Evolutionary conservation across 2,329 filamentous ascomycete species (phyloP).

Genomic region (Apiospora sp.): DNA sequence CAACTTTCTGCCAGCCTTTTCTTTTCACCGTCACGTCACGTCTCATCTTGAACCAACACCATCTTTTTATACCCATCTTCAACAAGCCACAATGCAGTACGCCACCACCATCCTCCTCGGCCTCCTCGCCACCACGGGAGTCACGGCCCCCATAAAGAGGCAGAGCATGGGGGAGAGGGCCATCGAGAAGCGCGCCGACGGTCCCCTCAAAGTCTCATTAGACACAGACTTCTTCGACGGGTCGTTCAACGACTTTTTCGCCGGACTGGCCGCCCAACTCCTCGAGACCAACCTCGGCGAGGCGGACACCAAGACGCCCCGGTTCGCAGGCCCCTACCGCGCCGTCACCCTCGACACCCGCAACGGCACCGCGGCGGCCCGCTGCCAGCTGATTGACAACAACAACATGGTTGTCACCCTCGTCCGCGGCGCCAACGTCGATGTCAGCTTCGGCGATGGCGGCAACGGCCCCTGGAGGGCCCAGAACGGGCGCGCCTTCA

Average conservation of each 20-base stretch:
- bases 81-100: constrained; percentile 15
- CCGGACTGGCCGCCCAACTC: neutral
- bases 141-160: neutral
- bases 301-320: neutral
- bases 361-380: neutral
- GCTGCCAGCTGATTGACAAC: constrained; percentile 16
- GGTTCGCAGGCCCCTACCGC: neutral
- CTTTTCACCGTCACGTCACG: neutral
- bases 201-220: neutral
- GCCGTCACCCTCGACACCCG: neutral
- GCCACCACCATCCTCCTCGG: neutral
- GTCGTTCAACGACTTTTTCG: neutral
- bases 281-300: neutral
- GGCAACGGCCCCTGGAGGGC: neutral
- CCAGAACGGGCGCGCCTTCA: neutral
- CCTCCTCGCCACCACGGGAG: neutral
- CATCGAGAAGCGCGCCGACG: constrained; percentile 7
- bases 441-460: neutral
- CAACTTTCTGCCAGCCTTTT: neutral
- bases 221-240: neutral
- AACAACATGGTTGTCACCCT: neutral
- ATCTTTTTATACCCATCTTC: neutral
- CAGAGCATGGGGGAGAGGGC: neutral
- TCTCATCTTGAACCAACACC: too few relatives aligned
- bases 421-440: constrained; percentile 10